Evolutionary conservation across 1,284 basidiomycete species (phyloP), one percentile per base, ranked within the genome.

Genomic region (Mixia osmundae): DNA sequence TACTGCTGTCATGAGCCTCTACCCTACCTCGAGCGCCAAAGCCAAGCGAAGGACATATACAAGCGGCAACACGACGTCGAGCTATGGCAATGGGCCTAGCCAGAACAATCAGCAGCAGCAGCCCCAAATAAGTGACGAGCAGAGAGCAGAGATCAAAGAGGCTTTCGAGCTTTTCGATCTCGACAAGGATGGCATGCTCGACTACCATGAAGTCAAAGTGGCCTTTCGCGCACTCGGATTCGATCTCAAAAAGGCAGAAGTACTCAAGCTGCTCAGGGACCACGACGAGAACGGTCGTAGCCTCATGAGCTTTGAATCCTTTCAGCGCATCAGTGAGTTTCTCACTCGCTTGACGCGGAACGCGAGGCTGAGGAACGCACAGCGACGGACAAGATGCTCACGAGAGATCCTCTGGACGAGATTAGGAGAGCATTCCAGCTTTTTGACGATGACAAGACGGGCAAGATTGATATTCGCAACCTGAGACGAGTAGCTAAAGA

Each of bases 101-200:
- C n/a, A n/a, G n/a, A n/a, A n/a, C n/a, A n/a, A n/a, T n/a, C n/a
- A n/a, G n/a, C n/a, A n/a, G n/a, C n/a, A n/a, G n/a, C n/a, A n/a
- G n/a, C n/a, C n/a, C n/a, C n/a, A n/a, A n/a, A n/a, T n/a, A n/a
- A n/a, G n/a, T n/a, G n/a, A n/a, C n/a, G n/a, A n/a, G n/a, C n/a
- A n/a, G n/a, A n/a, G n/a, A n/a, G n/a, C 7, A 25, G 89, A 99
- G 61, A 91, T 97, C 49, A 85, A 85, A 55, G 91, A 99, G 54
- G 91, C 91, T 0, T 99, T 99, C 53, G 87, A 95, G 57, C 71
- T 97, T 39, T 99, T 99, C 54, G 91, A 97, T 61, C 82, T 83
- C 23, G 89, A 97, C 66, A 94, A 94, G 64, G 89, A 97, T 53
- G 82, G 83, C n/a, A 72, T 44, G 25, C 15, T 91, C 43, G 85